phyloP scores from a whole-genome alignment of 2,329 filamentous ascomycete species.

The Exophiala xenobiotica region DNA sequence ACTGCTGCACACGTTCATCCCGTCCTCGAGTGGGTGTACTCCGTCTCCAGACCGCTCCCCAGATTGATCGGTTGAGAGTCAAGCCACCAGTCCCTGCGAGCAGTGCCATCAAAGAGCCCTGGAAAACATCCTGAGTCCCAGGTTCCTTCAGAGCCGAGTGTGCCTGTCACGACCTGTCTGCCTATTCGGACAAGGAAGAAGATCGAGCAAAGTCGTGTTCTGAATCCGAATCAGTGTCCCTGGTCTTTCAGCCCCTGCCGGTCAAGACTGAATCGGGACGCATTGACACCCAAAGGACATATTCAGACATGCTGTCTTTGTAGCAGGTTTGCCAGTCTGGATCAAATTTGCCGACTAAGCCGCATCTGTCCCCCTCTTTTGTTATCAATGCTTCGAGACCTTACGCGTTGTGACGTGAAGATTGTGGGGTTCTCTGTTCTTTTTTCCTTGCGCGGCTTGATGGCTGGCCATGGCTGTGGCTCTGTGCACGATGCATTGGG shows the following conservation, averaged over 20 bases:
- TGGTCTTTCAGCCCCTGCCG: background rate
- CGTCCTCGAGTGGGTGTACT: too few species aligned
- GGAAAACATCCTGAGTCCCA: too few species aligned
- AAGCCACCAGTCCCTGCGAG: too few species aligned
- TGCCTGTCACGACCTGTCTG: background rate
- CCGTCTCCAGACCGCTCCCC: too few species aligned
- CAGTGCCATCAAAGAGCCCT: too few species aligned
- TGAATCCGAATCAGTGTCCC: background rate
- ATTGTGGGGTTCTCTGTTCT: slow-evolving; percentile 1
- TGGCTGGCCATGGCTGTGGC: background rate
- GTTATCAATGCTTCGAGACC: background rate
- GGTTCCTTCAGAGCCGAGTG: too few species aligned
- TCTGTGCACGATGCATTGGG: background rate
- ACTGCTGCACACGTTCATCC: too few species aligned
- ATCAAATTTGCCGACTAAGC: background rate
- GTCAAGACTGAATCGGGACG: background rate
- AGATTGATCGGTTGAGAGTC: too few species aligned
- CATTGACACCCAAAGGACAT: background rate
- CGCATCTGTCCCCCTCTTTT: background rate
- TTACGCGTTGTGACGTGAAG: slow-evolving; percentile 8
- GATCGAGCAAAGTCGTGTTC: background rate
- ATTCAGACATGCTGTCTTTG: slow-evolving; percentile 1
- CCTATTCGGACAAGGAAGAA: background rate
- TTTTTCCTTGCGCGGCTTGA: too few species aligned
- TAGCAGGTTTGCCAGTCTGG: background rate